phyloP scores from a whole-genome alignment of 176 grass and related monocot genomes.

The Lolium perenne region DNA sequence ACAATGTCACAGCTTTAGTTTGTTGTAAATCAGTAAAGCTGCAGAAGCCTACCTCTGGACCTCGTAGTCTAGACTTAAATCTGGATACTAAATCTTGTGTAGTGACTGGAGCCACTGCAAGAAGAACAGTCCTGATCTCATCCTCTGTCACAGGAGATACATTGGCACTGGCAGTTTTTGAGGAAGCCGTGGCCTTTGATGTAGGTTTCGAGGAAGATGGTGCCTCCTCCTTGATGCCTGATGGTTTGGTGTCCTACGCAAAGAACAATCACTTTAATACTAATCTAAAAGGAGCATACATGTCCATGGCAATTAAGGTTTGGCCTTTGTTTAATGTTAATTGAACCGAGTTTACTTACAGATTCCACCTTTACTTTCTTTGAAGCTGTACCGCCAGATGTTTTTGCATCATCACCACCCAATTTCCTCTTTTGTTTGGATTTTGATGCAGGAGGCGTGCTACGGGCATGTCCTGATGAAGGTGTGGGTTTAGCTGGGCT shows the following conservation, averaged over 20 bases:
- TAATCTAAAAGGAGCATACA: conserved; percentile 24
- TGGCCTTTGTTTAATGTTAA: not conserved
- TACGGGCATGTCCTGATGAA: conserved; percentile 53
- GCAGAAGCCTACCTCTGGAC: conserved; percentile 58
- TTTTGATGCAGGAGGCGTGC: conserved; percentile 75
- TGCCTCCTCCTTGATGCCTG: conserved; percentile 61
- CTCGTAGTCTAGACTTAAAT: conserved; percentile 92
- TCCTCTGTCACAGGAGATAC: conserved; percentile 88
- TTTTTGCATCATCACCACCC: conserved; percentile 71
- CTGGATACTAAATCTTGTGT: conserved; percentile 93
- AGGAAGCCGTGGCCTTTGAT: conserved; percentile 50
- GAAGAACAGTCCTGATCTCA: conserved; percentile 90
- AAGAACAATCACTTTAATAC: conserved; percentile 25
- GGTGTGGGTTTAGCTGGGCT: conserved; percentile 68
- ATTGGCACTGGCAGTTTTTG: conserved; percentile 51
- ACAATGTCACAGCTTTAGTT: not conserved
- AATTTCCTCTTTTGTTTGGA: conserved; percentile 89
- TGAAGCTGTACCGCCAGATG: conserved; percentile 52
- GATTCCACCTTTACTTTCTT: conserved; percentile 85
- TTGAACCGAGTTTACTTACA: conserved; percentile 58
- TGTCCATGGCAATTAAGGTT: conserved; percentile 3
- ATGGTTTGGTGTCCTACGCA: conserved; percentile 58
- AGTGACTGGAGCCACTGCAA: conserved; percentile 71
- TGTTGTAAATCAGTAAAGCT: conserved; percentile 1
- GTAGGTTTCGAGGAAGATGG: conserved; percentile 57